Conservation (phyloP, 2,329 filamentous ascomycete species). For the Aspergillus viridinutans region DNA sequence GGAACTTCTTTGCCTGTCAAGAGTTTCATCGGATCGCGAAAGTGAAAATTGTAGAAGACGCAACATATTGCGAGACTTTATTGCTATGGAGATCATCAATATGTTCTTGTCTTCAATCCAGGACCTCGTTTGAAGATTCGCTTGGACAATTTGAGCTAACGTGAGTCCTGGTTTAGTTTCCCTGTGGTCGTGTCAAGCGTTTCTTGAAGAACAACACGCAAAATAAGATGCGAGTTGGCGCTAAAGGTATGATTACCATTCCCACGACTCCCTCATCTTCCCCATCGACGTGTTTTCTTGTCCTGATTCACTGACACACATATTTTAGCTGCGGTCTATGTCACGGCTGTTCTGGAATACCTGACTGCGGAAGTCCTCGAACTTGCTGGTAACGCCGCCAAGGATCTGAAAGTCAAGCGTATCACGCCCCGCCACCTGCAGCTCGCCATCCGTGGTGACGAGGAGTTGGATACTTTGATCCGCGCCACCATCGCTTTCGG, state of each 20-base stretch:
- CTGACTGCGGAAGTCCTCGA: conserved; percentile 97
- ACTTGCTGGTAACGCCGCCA: conserved; percentile 95
- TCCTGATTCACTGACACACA: conserved; percentile 11
- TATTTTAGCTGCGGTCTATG: conserved; percentile 77
- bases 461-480: conserved; percentile 96
- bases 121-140: not conserved
- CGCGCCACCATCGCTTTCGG: conserved; percentile 97
- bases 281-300: not conserved
- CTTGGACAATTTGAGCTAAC: conserved; percentile 25
- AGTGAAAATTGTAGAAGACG: no score
- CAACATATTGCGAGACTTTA: not conserved
- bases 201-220: conserved; percentile 99
- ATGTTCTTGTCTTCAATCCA: not conserved
- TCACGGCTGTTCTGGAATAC: conserved; percentile 97
- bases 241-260: conserved; percentile 58
- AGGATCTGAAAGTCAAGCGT: conserved; percentile 99
- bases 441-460: conserved; percentile 95
- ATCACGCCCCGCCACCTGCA: conserved; percentile 97
- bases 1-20: not conserved
- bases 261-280: not conserved
- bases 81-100: not conserved
- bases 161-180: conserved; percentile 63
- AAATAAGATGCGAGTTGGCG: conserved; percentile 99
- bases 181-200: conserved; percentile 99
- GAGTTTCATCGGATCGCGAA: not conserved